phyloP scores from a whole-genome alignment of 305 asterid species.

The Nicotiana rustica region DNA sequence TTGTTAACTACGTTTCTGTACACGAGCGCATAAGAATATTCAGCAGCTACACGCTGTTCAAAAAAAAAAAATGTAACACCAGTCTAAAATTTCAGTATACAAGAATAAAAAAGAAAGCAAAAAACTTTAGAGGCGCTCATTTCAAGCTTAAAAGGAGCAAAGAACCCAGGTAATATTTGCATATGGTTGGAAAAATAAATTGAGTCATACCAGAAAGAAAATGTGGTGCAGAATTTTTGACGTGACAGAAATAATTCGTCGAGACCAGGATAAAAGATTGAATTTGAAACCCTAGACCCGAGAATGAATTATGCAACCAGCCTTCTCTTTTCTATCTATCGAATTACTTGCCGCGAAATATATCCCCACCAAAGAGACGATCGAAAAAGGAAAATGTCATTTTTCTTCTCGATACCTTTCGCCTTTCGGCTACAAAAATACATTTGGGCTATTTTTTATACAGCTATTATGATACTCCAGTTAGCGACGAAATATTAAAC shows the following conservation, averaged over 20 bases:
- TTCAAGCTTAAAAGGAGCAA: neutral
- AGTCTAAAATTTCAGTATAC: neutral
- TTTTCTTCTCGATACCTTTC: neutral
- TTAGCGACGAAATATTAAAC: no score
- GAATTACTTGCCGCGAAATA: neutral
- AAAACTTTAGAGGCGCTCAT: neutral
- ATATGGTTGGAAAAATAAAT: neutral
- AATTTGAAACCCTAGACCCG: neutral
- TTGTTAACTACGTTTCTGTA: neutral
- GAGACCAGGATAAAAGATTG: neutral
- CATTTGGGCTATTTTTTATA: no score
- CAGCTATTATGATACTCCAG: no score
- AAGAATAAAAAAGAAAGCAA: neutral
- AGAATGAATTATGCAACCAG: neutral
- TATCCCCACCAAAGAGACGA: neutral
- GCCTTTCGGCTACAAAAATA: no score
- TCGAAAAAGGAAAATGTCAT: neutral
- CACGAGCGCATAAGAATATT: neutral
- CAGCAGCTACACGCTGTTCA: neutral
- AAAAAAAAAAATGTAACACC: neutral
- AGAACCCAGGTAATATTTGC: neutral
- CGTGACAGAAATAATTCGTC: neutral
- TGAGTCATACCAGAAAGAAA: neutral
- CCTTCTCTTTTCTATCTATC: neutral
- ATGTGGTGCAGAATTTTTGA: neutral